Evolutionary conservation across 2,329 filamentous ascomycete species (phyloP).

Genomic region (Trichoderma harzianum): DNA sequence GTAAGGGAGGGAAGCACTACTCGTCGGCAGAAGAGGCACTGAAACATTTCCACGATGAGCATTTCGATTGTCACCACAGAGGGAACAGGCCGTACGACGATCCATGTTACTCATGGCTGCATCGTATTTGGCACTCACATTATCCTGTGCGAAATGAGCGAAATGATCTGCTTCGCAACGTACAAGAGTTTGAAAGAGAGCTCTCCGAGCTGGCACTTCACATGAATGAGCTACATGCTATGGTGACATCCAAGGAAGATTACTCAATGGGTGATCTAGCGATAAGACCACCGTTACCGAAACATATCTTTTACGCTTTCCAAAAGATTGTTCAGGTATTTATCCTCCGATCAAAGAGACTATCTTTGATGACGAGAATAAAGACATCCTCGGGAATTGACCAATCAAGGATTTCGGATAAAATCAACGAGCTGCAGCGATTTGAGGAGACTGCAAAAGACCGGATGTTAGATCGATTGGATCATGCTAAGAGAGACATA

Average conservation of each 20-base stretch:
- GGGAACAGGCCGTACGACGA: background rate
- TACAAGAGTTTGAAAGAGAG: background rate
- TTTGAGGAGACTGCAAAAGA: background rate
- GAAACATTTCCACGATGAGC: background rate
- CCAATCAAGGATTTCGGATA: background rate
- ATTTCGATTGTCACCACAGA: background rate
- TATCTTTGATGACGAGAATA: background rate
- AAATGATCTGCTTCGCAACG: background rate
- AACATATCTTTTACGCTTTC: background rate
- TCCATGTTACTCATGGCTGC: constrained; percentile 2
- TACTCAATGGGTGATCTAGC: background rate
- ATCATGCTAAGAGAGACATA: constrained; percentile 8
- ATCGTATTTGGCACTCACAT: background rate
- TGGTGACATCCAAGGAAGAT: background rate
- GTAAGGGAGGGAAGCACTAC: background rate
- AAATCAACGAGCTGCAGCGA: background rate
- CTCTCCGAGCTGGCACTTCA: background rate
- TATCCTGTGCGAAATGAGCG: background rate
- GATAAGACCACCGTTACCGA: background rate
- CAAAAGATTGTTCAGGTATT: background rate
- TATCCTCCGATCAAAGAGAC: background rate
- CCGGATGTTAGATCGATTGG: background rate
- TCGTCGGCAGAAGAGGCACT: background rate
- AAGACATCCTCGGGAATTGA: background rate
- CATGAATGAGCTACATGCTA: background rate